These are phyloP conservation scores for Fraxinus anomala DNA, from an alignment of 257 asterid species.

Conservation along the genomic window DNA sequence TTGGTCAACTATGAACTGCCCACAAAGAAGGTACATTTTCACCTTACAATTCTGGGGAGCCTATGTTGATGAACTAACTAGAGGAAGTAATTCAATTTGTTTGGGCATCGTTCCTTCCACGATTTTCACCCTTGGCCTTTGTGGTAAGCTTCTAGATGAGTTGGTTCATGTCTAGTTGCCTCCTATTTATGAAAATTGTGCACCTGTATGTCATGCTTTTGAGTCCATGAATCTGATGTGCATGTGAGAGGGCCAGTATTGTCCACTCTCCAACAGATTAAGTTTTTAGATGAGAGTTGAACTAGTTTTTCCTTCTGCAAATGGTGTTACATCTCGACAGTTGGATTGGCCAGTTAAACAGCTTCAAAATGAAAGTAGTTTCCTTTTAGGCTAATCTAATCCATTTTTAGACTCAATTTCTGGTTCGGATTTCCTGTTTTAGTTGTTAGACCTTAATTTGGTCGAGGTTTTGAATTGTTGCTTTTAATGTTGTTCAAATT, in stretches of 20 bases:
- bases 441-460: background rate
- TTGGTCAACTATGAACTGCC: conserved; percentile 88
- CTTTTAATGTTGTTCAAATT: background rate
- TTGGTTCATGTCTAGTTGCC: background rate
- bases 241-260: background rate
- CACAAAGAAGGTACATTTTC: conserved; percentile 60
- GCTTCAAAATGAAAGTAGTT: background rate
- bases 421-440: background rate
- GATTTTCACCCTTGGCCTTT: background rate
- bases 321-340: background rate
- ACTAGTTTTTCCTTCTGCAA: too few relatives aligned
- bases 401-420: background rate
- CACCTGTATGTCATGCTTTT: background rate
- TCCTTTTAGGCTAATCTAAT: background rate
- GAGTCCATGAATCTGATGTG: background rate
- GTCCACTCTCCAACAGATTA: background rate
- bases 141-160: background rate
- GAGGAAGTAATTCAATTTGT: background rate
- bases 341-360: background rate
- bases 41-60: background rate
- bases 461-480: background rate
- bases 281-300: background rate
- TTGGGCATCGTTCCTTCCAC: background rate
- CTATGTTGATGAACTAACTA: background rate
- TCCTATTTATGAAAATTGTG: background rate